phyloP scores from a whole-genome alignment of 306 rosid genomes.

The Cucumis sativus region DNA sequence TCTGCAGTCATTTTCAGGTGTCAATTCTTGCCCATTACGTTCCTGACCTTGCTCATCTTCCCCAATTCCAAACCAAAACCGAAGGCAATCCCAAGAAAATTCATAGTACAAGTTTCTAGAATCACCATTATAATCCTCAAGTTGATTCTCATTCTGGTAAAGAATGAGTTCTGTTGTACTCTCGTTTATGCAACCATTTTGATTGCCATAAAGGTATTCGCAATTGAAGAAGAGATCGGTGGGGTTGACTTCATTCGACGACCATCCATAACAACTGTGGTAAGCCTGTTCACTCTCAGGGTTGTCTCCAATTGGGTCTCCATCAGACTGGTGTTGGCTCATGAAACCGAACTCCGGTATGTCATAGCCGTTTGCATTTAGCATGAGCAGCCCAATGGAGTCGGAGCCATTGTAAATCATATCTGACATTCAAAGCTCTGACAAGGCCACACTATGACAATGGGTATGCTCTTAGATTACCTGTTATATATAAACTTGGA shows the following conservation, averaged over 20 bases:
- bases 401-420: background rate
- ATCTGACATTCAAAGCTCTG: background rate
- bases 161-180: background rate
- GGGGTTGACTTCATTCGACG: background rate
- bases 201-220: constrained; percentile 7
- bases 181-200: background rate
- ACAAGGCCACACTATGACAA: background rate
- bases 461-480: background rate
- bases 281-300: constrained; percentile 6
- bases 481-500: constrained; percentile 13
- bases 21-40: constrained; percentile 8
- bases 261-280: background rate
- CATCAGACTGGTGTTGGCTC: constrained; percentile 7
- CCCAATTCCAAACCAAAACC: constrained; percentile 11
- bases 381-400: background rate
- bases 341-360: background rate
- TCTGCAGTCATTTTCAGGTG: background rate
- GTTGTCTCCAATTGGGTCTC: constrained; percentile 8
- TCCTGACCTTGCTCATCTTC: background rate
- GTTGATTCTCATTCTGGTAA: background rate
- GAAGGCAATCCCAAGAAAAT: constrained; percentile 11
- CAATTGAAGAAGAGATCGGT: constrained; percentile 7
- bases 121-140: background rate
- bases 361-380: background rate
- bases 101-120: constrained; percentile 6